Conservation (phyloP, 2,329 filamentous ascomycete species). For the Xylaria sp. region DNA sequence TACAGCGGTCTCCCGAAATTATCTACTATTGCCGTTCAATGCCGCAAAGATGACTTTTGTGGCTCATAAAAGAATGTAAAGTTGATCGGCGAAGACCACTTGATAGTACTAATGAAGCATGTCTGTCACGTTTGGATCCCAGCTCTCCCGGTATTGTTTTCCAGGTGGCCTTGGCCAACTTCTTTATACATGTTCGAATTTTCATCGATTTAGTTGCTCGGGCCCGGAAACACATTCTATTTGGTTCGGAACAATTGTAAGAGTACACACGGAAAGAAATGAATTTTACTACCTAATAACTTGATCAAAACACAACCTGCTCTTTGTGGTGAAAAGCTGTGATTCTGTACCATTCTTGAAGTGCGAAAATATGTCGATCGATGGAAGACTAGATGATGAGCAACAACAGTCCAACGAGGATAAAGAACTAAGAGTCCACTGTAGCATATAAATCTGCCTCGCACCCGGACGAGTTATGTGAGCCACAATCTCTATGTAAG, state of each 20-base stretch:
- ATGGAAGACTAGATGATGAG: slow-evolving; percentile 49
- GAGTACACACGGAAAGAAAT: slow-evolving; percentile 31
- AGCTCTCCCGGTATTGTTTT: not conserved
- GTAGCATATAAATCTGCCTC: slow-evolving; percentile 28
- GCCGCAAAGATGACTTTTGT: slow-evolving; percentile 6
- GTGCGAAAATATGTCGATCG: slow-evolving; percentile 19
- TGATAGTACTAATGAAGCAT: not conserved
- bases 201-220: not conserved
- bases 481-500: slow-evolving; percentile 35
- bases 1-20: not conserved
- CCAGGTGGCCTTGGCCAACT: not conserved
- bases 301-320: slow-evolving; percentile 24
- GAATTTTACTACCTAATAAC: slow-evolving; percentile 39
- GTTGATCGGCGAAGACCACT: no score
- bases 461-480: slow-evolving; percentile 19
- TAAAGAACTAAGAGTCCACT: slow-evolving; percentile 38
- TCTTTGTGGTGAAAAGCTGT: slow-evolving; percentile 17
- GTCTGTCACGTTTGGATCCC: not conserved
- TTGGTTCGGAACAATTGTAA: slow-evolving; percentile 1
- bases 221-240: not conserved
- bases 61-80: not conserved
- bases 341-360: slow-evolving; percentile 15
- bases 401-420: slow-evolving; percentile 43
- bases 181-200: not conserved
- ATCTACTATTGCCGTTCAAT: slow-evolving; percentile 4